These are phyloP conservation scores for Reticulascus tulasneorum DNA, from an alignment of 2,329 filamentous ascomycete genomes.

Conservation along the genomic window DNA sequence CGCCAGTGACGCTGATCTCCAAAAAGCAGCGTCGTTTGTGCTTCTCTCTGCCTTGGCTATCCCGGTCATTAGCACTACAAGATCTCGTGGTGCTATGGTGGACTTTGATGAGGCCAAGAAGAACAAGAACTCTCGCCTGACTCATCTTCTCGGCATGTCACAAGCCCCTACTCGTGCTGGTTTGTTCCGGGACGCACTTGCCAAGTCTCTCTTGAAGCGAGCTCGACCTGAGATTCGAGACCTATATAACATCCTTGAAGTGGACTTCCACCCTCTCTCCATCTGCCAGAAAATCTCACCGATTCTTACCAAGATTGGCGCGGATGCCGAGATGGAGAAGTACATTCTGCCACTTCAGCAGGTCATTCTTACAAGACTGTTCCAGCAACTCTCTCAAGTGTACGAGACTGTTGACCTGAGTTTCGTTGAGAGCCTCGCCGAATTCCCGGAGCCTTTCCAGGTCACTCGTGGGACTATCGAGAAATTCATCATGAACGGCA, in stretches of 20 bases:
- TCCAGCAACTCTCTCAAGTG: conserved; percentile 98
- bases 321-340: conserved; percentile 93
- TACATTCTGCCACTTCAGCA: conserved; percentile 95
- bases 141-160: conserved; percentile 91
- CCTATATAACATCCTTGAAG: conserved; percentile 97
- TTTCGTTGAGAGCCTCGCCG: conserved; percentile 88
- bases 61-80: conserved; percentile 96
- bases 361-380: conserved; percentile 95
- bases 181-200: conserved; percentile 92
- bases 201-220: conserved; percentile 90
- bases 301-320: conserved; percentile 88
- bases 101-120: conserved; percentile 96
- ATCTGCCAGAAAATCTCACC: conserved; percentile 99
- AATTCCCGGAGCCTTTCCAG: conserved; percentile 96
- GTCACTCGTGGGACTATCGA: conserved; percentile 87
- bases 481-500: conserved; percentile 99
- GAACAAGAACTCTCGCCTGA: conserved; percentile 97
- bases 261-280: conserved; percentile 97
- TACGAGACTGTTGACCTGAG: conserved; percentile 95
- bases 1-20: conserved; percentile 82
- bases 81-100: conserved; percentile 90
- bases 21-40: conserved; percentile 93
- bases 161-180: conserved; percentile 82
- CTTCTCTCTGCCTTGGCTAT: conserved; percentile 94
- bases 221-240: conserved; percentile 92